These are phyloP conservation scores for Coemansia sp. DNA, from an alignment of 192 early-diverging fungal species.

Conservation along the genomic window DNA sequence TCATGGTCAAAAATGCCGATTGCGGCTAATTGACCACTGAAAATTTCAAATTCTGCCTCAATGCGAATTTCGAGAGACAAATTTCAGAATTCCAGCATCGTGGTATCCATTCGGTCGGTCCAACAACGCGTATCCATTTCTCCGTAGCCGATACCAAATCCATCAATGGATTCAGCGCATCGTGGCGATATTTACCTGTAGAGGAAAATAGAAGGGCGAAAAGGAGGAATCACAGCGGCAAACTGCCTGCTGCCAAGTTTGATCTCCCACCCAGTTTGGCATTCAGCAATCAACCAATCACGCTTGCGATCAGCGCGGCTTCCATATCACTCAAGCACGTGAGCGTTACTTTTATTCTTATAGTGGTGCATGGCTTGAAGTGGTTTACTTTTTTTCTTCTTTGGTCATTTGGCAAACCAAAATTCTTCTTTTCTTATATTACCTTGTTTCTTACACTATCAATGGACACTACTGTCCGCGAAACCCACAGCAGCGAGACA, in stretches of 20 bases:
- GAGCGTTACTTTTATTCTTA: not conserved
- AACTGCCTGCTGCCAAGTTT: slow-evolving; percentile 34
- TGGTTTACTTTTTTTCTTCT: not conserved
- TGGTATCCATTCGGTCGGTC: not conserved
- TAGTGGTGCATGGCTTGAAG: not conserved
- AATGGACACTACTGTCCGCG: not conserved
- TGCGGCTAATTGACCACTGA: too few relatives aligned
- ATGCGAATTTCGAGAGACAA: not conserved
- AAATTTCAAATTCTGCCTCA: not conserved
- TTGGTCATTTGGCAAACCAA: not conserved
- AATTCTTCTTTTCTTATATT: not conserved
- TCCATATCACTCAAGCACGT: not conserved
- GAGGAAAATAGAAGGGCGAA: not conserved
- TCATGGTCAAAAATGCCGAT: too few relatives aligned
- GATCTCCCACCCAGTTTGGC: slow-evolving; percentile 21
- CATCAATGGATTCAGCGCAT: slow-evolving; percentile 3
- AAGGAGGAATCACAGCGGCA: slow-evolving; percentile 18
- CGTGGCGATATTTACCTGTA: slow-evolving; percentile 2
- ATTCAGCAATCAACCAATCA: slow-evolving; percentile 55
- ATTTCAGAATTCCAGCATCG: not conserved
- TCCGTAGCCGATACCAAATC: not conserved
- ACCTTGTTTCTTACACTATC: not conserved
- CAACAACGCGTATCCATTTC: too few relatives aligned
- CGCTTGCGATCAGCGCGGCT: not conserved
- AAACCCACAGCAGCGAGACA: not conserved